Evolutionary conservation across 331 rosid species (phyloP).

Genomic region (Dryas integrifolia): DNA sequence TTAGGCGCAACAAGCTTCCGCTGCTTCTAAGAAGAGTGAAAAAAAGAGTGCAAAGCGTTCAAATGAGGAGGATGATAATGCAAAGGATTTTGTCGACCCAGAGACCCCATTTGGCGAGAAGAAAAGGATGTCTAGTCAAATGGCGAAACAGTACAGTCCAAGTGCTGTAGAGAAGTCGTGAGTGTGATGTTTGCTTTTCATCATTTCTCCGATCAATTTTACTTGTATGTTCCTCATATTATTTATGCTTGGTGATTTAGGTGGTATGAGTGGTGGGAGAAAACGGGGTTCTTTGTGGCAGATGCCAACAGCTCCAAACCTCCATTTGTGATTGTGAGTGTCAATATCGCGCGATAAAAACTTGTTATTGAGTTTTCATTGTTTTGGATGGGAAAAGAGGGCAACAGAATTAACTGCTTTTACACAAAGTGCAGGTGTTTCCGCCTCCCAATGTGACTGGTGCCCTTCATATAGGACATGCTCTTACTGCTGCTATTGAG

Average conservation of each 20-base stretch:
- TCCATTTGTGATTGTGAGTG: constrained; percentile 81
- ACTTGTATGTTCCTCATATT: constrained; percentile 14
- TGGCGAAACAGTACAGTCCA: constrained; percentile 80
- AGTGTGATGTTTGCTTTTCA: constrained; percentile 28
- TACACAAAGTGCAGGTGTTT: constrained; percentile 56
- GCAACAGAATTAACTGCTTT: neutral
- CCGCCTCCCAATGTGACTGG: constrained; percentile 99
- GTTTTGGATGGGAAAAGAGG: neutral
- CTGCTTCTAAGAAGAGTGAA: constrained; percentile 61
- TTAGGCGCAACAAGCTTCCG: constrained; percentile 65
- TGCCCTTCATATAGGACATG: constrained; percentile 96
- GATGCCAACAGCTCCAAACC: constrained; percentile 81
- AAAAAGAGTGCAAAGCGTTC: constrained; percentile 65
- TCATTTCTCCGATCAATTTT: neutral
- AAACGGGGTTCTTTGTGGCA: constrained; percentile 68
- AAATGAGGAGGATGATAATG: constrained; percentile 68
- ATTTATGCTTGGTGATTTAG: constrained; percentile 39
- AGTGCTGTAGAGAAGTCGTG: constrained; percentile 78
- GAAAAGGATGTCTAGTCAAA: constrained; percentile 65
- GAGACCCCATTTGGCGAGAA: constrained; percentile 65
- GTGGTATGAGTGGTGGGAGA: constrained; percentile 99
- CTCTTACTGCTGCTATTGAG: constrained; percentile 96
- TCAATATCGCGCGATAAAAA: neutral
- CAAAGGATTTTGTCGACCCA: constrained; percentile 69
- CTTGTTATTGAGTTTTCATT: neutral